These are phyloP conservation scores for Vicia villosa DNA, from an alignment of 306 rosid genomes.

Conservation along the genomic window DNA sequence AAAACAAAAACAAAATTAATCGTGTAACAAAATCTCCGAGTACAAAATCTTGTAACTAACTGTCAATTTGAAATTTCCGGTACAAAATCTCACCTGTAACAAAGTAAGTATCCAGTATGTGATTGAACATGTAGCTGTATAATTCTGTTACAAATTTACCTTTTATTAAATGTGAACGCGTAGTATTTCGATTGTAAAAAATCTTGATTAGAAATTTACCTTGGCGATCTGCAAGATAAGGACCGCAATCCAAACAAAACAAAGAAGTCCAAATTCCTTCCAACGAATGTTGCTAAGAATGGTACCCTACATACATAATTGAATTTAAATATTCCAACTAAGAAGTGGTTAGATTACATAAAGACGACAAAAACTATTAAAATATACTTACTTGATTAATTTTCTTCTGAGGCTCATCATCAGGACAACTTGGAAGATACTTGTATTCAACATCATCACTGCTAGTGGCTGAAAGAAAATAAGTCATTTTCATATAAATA, in stretches of 20 bases:
- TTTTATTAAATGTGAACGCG: background rate
- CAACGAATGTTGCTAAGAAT: conserved; percentile 57
- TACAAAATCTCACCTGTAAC: conserved; percentile 55
- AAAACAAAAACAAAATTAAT: conserved; percentile 4
- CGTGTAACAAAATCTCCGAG: too few species aligned
- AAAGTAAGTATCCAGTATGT: conserved; percentile 63
- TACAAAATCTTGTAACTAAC: background rate
- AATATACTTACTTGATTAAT: conserved; percentile 39
- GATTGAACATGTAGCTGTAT: conserved; percentile 58
- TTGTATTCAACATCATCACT: conserved; percentile 59
- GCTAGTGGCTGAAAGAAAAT: conserved; percentile 37
- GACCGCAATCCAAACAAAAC: conserved; percentile 69
- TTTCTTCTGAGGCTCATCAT: conserved; percentile 27
- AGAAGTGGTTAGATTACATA: background rate
- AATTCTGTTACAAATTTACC: conserved; percentile 41
- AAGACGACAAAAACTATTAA: background rate
- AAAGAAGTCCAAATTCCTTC: conserved; percentile 74
- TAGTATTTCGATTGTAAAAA: background rate
- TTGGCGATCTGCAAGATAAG: conserved; percentile 62
- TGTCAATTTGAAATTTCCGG: background rate
- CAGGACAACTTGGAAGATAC: conserved; percentile 56
- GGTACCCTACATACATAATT: conserved; percentile 45
- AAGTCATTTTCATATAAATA: background rate
- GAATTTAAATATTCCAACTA: background rate
- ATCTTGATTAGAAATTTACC: conserved; percentile 37